Evolutionary conservation across 441 rosid species (phyloP), one percentile per base, ranked within the genome.

Genomic region (Hura crepitans): DNA sequence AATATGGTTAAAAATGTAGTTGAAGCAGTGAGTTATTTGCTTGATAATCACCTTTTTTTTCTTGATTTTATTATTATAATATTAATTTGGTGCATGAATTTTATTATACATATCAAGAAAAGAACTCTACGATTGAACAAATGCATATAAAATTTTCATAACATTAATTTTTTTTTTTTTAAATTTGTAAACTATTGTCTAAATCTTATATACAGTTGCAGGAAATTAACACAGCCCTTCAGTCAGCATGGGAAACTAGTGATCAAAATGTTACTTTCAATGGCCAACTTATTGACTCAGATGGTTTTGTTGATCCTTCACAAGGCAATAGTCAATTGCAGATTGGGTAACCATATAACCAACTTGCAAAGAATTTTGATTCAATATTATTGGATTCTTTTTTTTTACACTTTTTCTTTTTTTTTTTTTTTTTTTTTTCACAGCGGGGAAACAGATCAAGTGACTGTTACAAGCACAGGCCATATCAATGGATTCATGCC

Each of bases 401-500:
- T 1, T 1, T 18, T 17, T 28, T n/a, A 31, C 3, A 23, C 31
- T 31, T 37, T 35, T 8, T 42, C 1, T 45, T n/a, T 8, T 31
- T 50, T 53, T n/a, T 4, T 13, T 51, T 15, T 13, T 37, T 30
- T 50, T 5, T 13, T 51, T 12, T 17, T 39, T 56, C 61, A 3
- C 76, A 81, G 89, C 30, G 74, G 17, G 53, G 78, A 65, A 69
- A 54, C 88, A 68, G 75, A 77, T 62, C 72, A 74, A 68, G 81
- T 11, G 60, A 71, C 70, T 37, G 74, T 80, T n/a, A 73, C 85
- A 77, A 54, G 76, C 75, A 78, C 90, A 42, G 55, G 82, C 31
- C 81, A 85, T 75, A 79, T 71, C 31, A 78, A 56, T 61, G 87
- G 84, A 35, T 79, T 83, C 75, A 78, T 79, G 50, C 92, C 86